phyloP scores from a whole-genome alignment of 202 grass and related monocot genomes.

The Bolboschoenoplectus hybrid region DNA sequence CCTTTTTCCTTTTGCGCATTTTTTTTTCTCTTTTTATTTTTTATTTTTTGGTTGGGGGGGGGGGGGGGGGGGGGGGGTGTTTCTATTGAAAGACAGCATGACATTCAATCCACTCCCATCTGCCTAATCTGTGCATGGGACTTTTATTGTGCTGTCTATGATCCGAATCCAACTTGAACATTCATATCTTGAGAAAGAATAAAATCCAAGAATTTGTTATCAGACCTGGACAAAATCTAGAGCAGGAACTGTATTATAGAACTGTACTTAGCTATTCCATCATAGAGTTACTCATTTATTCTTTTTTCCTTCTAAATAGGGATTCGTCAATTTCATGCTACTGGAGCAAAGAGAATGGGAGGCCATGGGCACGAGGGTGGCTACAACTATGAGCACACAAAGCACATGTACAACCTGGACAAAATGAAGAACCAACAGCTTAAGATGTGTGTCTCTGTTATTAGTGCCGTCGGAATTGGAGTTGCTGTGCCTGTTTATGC shows the following conservation, averaged over 20 bases:
- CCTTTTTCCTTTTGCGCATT: too few species aligned
- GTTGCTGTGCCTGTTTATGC: slow-evolving; percentile 58
- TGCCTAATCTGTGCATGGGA: not conserved
- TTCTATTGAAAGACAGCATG: not conserved
- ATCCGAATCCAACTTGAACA: not conserved
- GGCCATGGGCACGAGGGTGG: slow-evolving; percentile 48
- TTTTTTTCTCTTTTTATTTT: too few species aligned
- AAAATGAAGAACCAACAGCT: slow-evolving; percentile 66
- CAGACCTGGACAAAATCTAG: not conserved
- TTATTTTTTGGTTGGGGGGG: too few species aligned
- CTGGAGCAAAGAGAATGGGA: slow-evolving; percentile 61
- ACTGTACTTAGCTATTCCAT: not conserved
- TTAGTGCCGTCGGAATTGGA: slow-evolving; percentile 51
- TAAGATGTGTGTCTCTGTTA: slow-evolving; percentile 50
- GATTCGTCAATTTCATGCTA: slow-evolving; percentile 54
- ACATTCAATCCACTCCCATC: not conserved
- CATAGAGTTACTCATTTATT: not conserved
- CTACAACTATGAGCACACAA: slow-evolving; percentile 62
- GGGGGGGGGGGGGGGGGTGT: too few species aligned
- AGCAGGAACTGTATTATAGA: not conserved
- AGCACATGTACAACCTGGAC: slow-evolving; percentile 86
- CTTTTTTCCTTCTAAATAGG: slow-evolving; percentile 36
- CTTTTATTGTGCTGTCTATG: not conserved
- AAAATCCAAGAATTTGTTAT: slow-evolving; percentile 1
- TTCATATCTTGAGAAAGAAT: not conserved